Evolutionary conservation across 1,284 basidiomycete genomes (phyloP), one percentile per base, ranked within the genome.

Genomic region (Naganishia liquefaciens): DNA sequence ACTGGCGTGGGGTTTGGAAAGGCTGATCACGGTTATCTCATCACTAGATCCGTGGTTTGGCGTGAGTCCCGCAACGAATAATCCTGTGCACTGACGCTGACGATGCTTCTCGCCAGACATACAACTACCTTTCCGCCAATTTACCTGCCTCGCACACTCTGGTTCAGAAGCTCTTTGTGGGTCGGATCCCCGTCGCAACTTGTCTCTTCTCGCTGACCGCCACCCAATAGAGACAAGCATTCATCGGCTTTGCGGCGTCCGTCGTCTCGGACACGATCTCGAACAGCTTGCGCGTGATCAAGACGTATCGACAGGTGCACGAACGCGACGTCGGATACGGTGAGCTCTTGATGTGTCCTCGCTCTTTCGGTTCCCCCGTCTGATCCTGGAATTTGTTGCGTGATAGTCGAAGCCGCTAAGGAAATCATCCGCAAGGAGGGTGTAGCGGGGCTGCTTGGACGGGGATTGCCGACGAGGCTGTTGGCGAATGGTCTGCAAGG

Each of bases 301-400:
- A 94, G 82, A 94, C 92, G 0, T 94, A 93, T 78, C 82, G 92
- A 19, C 92, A 95, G 76, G 90, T 92, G 19, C 86, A 92, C 74
- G 86, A 88, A 66, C 85, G 85, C 3, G 83, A 85, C 39, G 86
- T 94, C 17, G 85, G 87, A 2, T 95, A 94, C 74, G 66, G 81
- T 80, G 61, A 68, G 79, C 74, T 23, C 10, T 1, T 6, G 19
- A 2, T 11, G 6, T 33, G 21, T 17, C 17, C n/a, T 13, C 5
- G 13, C 19, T 4, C 19, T 2, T 10, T 2, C 25, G 19, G 3
- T 7, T 2, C 11, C 43, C 40, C 17, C 17, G 23, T 27, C 28
- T 23, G 7, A 23, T 10, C 51, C 57, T 28, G 3, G 46, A 23
- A 10, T 44, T 15, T 30, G 10, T 52, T 13, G 39, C 15, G 40